Evolutionary conservation across 2,329 filamentous ascomycete genomes (phyloP).

Genomic region (Ceratocystis cubensis): DNA sequence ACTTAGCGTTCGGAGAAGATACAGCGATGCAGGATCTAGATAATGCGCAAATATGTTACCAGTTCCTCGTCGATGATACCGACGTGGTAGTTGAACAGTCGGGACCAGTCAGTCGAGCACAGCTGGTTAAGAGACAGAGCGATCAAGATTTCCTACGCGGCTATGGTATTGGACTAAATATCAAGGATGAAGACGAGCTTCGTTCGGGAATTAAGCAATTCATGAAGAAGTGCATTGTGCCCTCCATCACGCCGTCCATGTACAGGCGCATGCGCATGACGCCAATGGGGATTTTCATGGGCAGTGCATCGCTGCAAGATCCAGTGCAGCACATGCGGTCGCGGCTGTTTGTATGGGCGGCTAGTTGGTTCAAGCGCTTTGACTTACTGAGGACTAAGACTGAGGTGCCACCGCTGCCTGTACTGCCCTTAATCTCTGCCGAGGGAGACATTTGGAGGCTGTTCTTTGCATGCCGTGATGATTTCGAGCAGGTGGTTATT

Average conservation of each 20-base stretch:
- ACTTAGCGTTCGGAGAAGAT: constrained; percentile 1
- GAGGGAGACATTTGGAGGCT: constrained; percentile 17
- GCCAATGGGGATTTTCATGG: constrained; percentile 16
- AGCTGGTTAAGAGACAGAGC: constrained; percentile 7
- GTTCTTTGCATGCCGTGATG: constrained; percentile 18
- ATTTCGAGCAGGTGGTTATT: constrained; percentile 5
- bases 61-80: constrained; percentile 17
- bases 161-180: constrained; percentile 12
- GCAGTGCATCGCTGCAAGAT: constrained; percentile 12
- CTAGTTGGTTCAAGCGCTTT: constrained; percentile 19
- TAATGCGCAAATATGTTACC: constrained; percentile 17
- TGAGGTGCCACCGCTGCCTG: constrained; percentile 7
- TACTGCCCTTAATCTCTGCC: constrained; percentile 17
- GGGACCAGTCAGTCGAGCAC: neutral
- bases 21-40: constrained; percentile 13
- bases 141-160: constrained; percentile 15
- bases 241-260: constrained; percentile 15
- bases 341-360: constrained; percentile 17
- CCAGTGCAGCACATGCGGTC: constrained; percentile 9
- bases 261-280: constrained; percentile 12
- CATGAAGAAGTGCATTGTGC: constrained; percentile 7
- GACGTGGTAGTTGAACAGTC: neutral
- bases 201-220: constrained; percentile 6
- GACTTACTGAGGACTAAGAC: constrained; percentile 10
- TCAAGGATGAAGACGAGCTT: constrained; percentile 5